phyloP scores from a whole-genome alignment of 2,329 filamentous ascomycete genomes.

The Trichoderma aggressivum region DNA sequence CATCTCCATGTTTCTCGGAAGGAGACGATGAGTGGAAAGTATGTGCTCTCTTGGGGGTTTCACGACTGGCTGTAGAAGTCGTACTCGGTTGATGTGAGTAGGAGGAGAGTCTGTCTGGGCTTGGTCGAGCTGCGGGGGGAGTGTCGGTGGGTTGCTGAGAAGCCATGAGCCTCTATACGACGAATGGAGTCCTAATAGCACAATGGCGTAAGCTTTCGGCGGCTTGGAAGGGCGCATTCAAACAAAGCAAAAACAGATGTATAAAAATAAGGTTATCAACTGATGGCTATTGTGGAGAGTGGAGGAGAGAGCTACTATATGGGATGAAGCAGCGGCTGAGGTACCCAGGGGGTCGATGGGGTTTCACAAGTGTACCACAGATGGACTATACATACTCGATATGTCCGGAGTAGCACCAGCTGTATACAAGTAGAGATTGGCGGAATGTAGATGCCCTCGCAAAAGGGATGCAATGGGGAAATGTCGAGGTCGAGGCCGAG shows the following conservation, averaged over 20 bases:
- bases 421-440: background rate
- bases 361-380: background rate
- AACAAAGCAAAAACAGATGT: background rate
- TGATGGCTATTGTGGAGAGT: background rate
- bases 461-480: background rate
- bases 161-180: conserved; percentile 32
- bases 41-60: conserved; percentile 43
- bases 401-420: background rate
- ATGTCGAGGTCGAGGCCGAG: background rate
- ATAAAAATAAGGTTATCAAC: background rate
- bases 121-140: conserved; percentile 30
- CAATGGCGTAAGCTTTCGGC: conserved; percentile 9
- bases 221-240: background rate
- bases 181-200: background rate
- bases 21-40: conserved; percentile 43
- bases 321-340: background rate
- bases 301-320: background rate
- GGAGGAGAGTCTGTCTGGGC: conserved; percentile 31
- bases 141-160: conserved; percentile 30
- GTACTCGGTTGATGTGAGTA: conserved; percentile 26
- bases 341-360: background rate
- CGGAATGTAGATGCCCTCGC: background rate
- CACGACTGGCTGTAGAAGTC: conserved; percentile 32
- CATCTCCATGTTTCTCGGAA: conserved; percentile 26
- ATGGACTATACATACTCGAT: background rate